Evolutionary conservation across 1,139 yeast species (phyloP).

Genomic region (Geotrichum macrosporum): DNA sequence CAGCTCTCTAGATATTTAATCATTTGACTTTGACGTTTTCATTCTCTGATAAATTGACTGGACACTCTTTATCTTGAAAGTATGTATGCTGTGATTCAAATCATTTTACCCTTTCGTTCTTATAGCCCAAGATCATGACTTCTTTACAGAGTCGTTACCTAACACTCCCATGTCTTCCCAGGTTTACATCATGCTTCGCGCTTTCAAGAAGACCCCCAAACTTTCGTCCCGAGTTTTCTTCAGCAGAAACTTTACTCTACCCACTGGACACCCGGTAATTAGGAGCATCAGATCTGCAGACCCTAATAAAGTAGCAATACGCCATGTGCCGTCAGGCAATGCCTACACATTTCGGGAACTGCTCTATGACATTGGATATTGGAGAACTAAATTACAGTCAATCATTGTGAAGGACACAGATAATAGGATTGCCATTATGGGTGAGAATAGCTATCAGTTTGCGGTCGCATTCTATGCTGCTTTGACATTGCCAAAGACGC

Average conservation of each 20-base stretch:
- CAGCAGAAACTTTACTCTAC: slow-evolving; percentile 14
- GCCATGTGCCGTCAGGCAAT: slow-evolving; percentile 36
- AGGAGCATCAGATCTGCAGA: slow-evolving; percentile 14
- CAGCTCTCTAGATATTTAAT: too few relatives aligned
- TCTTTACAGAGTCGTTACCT: too few relatives aligned
- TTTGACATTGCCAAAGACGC: slow-evolving; percentile 32
- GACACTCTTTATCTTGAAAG: too few relatives aligned
- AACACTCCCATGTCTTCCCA: too few relatives aligned
- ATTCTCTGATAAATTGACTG: too few relatives aligned
- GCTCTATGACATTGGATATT: slow-evolving; percentile 31
- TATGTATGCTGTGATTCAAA: too few relatives aligned
- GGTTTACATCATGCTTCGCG: not conserved
- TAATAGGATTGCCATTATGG: slow-evolving; percentile 36
- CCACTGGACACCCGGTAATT: slow-evolving; percentile 20
- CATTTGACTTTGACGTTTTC: too few relatives aligned
- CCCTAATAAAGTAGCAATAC: slow-evolving; percentile 32
- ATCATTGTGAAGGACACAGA: slow-evolving; percentile 11
- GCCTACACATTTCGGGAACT: slow-evolving; percentile 34
- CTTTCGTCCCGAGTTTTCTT: not conserved
- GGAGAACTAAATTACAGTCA: slow-evolving; percentile 29
- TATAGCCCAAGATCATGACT: too few relatives aligned
- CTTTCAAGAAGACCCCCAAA: not conserved
- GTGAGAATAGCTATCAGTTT: slow-evolving; percentile 38
- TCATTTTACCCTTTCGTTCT: too few relatives aligned
- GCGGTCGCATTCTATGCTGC: slow-evolving; percentile 34